phyloP scores from a whole-genome alignment of 2,329 filamentous ascomycete genomes.

The Neopestalotiopsis rosae region DNA sequence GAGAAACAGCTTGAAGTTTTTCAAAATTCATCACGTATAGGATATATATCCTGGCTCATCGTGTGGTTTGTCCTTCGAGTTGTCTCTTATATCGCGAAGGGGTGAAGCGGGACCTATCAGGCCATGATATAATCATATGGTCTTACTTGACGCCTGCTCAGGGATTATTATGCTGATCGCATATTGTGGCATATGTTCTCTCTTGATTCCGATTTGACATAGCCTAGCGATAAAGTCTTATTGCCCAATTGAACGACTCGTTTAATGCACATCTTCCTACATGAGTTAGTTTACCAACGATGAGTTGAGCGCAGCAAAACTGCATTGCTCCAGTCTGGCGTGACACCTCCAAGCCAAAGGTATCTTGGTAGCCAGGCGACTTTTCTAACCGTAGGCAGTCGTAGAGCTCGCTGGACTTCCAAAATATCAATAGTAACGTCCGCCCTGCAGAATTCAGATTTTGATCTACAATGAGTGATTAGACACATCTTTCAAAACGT shows the following conservation, averaged over 20 bases:
- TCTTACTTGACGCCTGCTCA: background rate
- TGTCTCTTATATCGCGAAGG: background rate
- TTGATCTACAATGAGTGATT: background rate
- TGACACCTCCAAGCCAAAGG: no score
- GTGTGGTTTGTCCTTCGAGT: background rate
- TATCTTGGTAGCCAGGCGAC: no score
- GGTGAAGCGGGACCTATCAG: background rate
- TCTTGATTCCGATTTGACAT: background rate
- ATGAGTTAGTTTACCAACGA: background rate
- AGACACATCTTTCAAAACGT: background rate
- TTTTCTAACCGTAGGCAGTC: no score
- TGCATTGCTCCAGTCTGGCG: background rate
- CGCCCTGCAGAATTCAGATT: no score
- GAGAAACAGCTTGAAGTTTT: no score
- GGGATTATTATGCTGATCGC: background rate
- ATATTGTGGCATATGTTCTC: background rate
- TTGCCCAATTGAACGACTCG: background rate
- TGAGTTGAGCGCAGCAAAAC: background rate
- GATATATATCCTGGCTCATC: background rate
- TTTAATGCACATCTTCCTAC: background rate
- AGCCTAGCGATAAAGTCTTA: background rate
- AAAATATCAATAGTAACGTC: no score
- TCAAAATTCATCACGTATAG: no score
- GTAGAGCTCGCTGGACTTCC: no score
- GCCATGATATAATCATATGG: background rate